These are phyloP conservation scores for Serendipita sp. DNA, from an alignment of 768 basidiomycete genomes.

Conservation along the genomic window DNA sequence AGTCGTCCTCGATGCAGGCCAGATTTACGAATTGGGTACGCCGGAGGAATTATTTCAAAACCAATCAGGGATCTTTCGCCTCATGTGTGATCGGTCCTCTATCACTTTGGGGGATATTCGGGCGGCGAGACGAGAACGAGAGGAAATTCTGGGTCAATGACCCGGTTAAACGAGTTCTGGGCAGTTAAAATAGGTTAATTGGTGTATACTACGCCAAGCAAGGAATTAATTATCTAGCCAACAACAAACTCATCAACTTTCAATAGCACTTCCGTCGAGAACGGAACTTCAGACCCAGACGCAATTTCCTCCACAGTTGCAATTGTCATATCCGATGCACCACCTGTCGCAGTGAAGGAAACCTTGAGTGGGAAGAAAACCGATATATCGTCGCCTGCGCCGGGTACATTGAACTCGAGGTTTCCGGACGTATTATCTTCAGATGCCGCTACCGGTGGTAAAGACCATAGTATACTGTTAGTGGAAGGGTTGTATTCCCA, in stretches of 20 bases:
- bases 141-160: background rate
- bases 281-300: background rate
- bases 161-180: too few species aligned
- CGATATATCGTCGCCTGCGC: slow-evolving; percentile 59
- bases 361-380: slow-evolving; percentile 89
- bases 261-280: background rate
- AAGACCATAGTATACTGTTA: slow-evolving; percentile 75
- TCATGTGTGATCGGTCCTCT: slow-evolving; percentile 41
- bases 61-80: slow-evolving; percentile 38
- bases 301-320: background rate
- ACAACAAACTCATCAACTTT: slow-evolving; percentile 1
- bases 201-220: too few species aligned
- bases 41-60: slow-evolving; percentile 35
- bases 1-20: slow-evolving; percentile 70
- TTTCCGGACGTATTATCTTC: slow-evolving; percentile 57
- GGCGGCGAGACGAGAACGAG: background rate
- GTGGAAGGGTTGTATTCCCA: slow-evolving; percentile 71
- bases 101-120: slow-evolving; percentile 34
- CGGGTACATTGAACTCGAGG: slow-evolving; percentile 69
- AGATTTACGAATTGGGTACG: slow-evolving; percentile 48
- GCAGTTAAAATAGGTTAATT: too few species aligned
- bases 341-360: slow-evolving; percentile 63
- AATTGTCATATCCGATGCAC: slow-evolving; percentile 61
- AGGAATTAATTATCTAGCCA: background rate
- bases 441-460: slow-evolving; percentile 45